Evolutionary conservation across 192 early-diverging fungal genomes (phyloP).

Genomic region (Coemansia aciculifera): DNA sequence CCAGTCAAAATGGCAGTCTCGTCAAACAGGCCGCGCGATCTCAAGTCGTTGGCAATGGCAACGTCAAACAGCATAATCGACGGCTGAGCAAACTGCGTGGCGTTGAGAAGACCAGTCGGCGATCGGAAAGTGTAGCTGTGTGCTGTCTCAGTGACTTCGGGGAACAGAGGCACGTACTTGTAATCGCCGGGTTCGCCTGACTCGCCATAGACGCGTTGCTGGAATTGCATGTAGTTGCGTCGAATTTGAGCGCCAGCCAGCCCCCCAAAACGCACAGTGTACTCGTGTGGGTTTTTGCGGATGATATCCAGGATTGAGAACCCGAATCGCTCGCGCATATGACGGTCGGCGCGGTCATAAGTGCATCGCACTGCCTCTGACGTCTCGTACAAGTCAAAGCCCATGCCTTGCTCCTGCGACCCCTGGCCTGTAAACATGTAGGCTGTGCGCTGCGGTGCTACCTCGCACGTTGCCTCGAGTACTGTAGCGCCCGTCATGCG

Average conservation of each 20-base stretch:
- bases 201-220: conserved; percentile 3
- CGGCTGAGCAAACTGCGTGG: conserved; percentile 96
- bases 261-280: conserved; percentile 92
- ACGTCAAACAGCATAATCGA: conserved; percentile 86
- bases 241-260: conserved; percentile 77
- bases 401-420: conserved; percentile 94
- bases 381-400: conserved; percentile 82
- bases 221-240: conserved; percentile 69
- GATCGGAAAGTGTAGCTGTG: conserved; percentile 80
- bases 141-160: conserved; percentile 71
- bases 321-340: conserved; percentile 81
- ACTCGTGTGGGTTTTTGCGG: conserved; percentile 76
- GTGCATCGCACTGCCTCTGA: conserved; percentile 78
- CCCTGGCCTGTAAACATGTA: conserved; percentile 97
- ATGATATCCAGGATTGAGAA: conserved; percentile 94
- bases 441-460: conserved; percentile 81
- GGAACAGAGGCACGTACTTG: conserved; percentile 71
- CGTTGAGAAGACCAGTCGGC: conserved; percentile 81
- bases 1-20: conserved; percentile 79
- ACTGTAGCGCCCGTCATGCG: conserved; percentile 62
- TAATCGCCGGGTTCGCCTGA: neutral
- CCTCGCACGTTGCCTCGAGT: conserved; percentile 79
- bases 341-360: conserved; percentile 86
- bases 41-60: conserved; percentile 80
- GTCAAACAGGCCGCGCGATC: conserved; percentile 78